These are phyloP conservation scores for Pleurotus cornucopiae DNA, from an alignment of 768 basidiomycete species.

Conservation along the genomic window DNA sequence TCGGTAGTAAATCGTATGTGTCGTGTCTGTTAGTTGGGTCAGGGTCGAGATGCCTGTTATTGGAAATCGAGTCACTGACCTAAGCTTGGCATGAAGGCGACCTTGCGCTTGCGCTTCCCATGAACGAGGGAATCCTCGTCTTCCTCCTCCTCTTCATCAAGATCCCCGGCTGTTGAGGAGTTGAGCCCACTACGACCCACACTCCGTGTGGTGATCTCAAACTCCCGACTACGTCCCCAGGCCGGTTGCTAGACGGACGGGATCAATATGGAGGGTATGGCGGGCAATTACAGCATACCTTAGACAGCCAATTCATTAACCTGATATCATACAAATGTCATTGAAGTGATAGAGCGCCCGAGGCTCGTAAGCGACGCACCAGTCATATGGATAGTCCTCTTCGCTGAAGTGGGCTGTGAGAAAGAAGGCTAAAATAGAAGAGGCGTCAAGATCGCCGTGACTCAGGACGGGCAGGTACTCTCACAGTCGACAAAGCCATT, in stretches of 20 bases:
- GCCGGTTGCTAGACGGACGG: conserved; percentile 68
- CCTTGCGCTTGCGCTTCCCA: conserved; percentile 71
- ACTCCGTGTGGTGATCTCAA: conserved; percentile 83
- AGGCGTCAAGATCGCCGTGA: conserved; percentile 1
- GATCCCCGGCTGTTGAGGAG: conserved; percentile 66
- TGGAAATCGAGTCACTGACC: conserved; percentile 40
- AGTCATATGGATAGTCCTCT: conserved; percentile 85
- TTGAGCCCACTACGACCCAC: conserved; percentile 60
- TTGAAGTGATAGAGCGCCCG: too few species aligned
- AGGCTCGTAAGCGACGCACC: conserved; percentile 35
- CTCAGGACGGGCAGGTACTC: conserved; percentile 14
- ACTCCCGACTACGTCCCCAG: conserved; percentile 85
- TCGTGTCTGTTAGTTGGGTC: conserved; percentile 53
- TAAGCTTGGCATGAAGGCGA: conserved; percentile 82
- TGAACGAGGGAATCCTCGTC: conserved; percentile 56
- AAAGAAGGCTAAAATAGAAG: conserved; percentile 61
- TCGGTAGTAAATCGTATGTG: conserved; percentile 85
- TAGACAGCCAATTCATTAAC: conserved; percentile 88
- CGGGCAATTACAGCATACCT: conserved; percentile 38
- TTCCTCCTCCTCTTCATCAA: conserved; percentile 75
- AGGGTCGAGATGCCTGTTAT: conserved; percentile 10
- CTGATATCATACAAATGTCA: conserved; percentile 27
- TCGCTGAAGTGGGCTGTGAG: conserved; percentile 86
- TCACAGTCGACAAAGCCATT: conserved; percentile 86
- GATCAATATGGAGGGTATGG: conserved; percentile 12